These are phyloP conservation scores for Metarhizium sp. DNA, from an alignment of 2,329 filamentous ascomycete species.

Conservation along the genomic window DNA sequence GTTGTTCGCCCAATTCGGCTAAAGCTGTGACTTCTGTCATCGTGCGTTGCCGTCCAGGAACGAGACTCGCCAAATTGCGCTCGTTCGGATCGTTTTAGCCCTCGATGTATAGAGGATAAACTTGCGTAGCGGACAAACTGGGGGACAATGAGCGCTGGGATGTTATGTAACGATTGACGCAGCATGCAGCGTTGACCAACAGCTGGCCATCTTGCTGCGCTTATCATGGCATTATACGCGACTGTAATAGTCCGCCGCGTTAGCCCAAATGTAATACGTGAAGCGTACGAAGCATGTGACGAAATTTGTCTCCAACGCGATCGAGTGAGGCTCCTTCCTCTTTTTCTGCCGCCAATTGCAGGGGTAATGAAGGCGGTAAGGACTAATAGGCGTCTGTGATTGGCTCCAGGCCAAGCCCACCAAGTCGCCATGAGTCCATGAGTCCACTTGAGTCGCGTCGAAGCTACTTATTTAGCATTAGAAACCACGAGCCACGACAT, in stretches of 20 bases:
- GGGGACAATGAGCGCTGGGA: background rate
- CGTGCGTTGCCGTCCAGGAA: slow-evolving; percentile 6
- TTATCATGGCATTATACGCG: slow-evolving; percentile 19
- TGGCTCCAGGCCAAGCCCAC: background rate
- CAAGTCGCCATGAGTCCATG: background rate
- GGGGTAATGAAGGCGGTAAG: slow-evolving; percentile 14
- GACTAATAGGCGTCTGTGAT: background rate
- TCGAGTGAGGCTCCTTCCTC: slow-evolving; percentile 6
- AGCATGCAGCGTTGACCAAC: slow-evolving; percentile 13
- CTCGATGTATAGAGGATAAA: slow-evolving; percentile 60
- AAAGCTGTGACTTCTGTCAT: slow-evolving; percentile 9
- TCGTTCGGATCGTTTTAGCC: slow-evolving; percentile 44
- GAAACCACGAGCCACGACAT: no score
- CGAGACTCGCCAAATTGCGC: slow-evolving; percentile 16
- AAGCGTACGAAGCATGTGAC: background rate
- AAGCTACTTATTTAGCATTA: background rate
- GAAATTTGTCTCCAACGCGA: background rate
- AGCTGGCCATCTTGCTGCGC: slow-evolving; percentile 12
- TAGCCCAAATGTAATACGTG: background rate
- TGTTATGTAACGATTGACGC: background rate
- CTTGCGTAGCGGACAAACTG: slow-evolving; percentile 18
- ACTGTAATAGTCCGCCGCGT: slow-evolving; percentile 1
- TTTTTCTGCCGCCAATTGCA: slow-evolving; percentile 17
- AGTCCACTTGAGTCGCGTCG: background rate
- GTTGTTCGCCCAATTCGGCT: slow-evolving; percentile 8